Conservation (phyloP, 345 rosid genomes). For the Lepidium sativum region DNA sequence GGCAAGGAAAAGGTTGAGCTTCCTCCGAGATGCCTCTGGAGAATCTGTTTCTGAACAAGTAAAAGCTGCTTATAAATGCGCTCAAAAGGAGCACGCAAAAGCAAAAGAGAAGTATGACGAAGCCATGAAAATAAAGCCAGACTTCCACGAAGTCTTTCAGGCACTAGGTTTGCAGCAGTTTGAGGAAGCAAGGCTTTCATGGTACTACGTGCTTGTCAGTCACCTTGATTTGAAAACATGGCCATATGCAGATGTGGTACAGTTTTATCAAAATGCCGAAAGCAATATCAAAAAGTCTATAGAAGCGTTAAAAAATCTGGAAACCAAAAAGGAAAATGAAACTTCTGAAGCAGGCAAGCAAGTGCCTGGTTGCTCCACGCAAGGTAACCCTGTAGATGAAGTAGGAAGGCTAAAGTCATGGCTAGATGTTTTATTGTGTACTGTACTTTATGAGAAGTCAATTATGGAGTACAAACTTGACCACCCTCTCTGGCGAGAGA, state of each 20-base stretch:
- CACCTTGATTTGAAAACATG: conserved; percentile 52
- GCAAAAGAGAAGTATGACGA: conserved; percentile 68
- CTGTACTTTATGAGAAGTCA: conserved; percentile 79
- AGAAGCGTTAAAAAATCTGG: conserved; percentile 58
- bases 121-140: conserved; percentile 74
- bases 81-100: conserved; percentile 39
- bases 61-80: conserved; percentile 50
- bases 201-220: conserved; percentile 63
- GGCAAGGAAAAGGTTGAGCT: conserved; percentile 62
- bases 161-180: conserved; percentile 78
- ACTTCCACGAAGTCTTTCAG: conserved; percentile 55
- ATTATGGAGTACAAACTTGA: conserved; percentile 75
- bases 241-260: conserved; percentile 49
- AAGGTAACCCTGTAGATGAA: conserved; percentile 42
- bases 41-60: conserved; percentile 51
- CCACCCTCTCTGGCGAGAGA: conserved; percentile 62
- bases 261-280: conserved; percentile 65
- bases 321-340: conserved; percentile 7
- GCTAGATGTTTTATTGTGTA: conserved; percentile 71
- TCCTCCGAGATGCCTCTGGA: conserved; percentile 43
- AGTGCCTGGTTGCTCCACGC: conserved; percentile 31
- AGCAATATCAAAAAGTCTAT: conserved; percentile 62
- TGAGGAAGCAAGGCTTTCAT: conserved; percentile 85
- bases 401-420: conserved; percentile 51
- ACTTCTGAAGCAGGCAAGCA: background rate